Evolutionary conservation across 768 basidiomycete genomes (phyloP), one percentile per base, ranked within the genome.

Genomic region (Termitomyces sp.): DNA sequence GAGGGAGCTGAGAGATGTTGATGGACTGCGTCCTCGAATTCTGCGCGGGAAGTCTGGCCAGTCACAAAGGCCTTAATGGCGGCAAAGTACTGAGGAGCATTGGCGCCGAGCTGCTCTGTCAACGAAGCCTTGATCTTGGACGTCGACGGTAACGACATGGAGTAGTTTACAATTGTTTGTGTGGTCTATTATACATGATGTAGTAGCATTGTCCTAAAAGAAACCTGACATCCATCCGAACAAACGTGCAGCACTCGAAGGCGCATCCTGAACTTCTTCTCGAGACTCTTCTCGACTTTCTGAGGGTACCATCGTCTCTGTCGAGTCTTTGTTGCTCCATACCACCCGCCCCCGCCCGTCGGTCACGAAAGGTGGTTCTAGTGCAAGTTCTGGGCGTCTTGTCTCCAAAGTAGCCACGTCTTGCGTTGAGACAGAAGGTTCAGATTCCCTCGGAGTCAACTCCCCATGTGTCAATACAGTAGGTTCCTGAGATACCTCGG

Each of bases 101-200:
- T 86, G 40, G 73, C 58, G 4, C 88, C 90, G 10, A 92, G 72
- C 3, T 81, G 80, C 38, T 73, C 73, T 20, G 76, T 77, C 22
- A 92, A 76, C 67, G 91, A 86, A 22, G 73, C 71, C 69, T 90
- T 89, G 62, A 90, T 82, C 3, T 81, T 86, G 12, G 84, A 78
- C 7, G 89, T 90, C 12, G 88, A 88, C 31, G 85, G 83, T 52
- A 91, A 73, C 23, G 89, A 90, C 89, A 91, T 91, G 29, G 31
- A 47, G 20, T 23, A 42, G 35, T 52, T 60, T 53, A 54, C 50
- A 52, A 3, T 18, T 54, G 46, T 57, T 59, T 56, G 32, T 25
- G 3, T 33, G 29, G 36, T 44, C 25, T 55, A 52, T 13, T 50
- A 13, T 58, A 58, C 57, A 50, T 16, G 5, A 13, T 23, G 2